A percentile compares a stretch with the other conserved stretches of the same genome.
Conservation (phyloP, 75 land plant species). For the Isoetes taiwanensis region DNA sequence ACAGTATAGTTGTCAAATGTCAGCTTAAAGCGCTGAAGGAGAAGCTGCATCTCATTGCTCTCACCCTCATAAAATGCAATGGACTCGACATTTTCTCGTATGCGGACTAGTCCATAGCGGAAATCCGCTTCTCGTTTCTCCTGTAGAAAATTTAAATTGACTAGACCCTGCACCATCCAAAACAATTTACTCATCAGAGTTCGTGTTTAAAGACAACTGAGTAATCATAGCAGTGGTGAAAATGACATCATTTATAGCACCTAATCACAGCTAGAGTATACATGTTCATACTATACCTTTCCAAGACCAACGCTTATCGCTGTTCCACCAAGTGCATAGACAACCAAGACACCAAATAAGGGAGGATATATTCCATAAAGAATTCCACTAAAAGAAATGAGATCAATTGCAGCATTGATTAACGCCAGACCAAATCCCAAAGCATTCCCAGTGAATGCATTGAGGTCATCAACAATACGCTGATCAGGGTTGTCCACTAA, state of each 20-base stretch:
- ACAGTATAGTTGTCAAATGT: slow-evolving; percentile 88
- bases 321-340: slow-evolving; percentile 91
- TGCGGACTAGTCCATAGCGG: slow-evolving; percentile 94
- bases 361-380: slow-evolving; percentile 93
- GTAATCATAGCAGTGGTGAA: too few relatives aligned
- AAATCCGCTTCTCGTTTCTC: slow-evolving; percentile 97
- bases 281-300: slow-evolving; percentile 61
- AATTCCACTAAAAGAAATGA: slow-evolving; percentile 93
- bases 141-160: slow-evolving; percentile 81
- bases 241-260: too few relatives aligned
- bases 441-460: slow-evolving; percentile 86
- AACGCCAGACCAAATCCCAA: slow-evolving; percentile 72
- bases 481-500: slow-evolving; percentile 97
- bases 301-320: slow-evolving; percentile 84
- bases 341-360: slow-evolving; percentile 67
- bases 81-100: slow-evolving; percentile 97
- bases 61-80: slow-evolving; percentile 98
- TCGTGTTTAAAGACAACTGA: too few relatives aligned
- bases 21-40: slow-evolving; percentile 61
- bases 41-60: slow-evolving; percentile 68
- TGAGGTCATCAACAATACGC: slow-evolving; percentile 90
- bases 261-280: too few relatives aligned
- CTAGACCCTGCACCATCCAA: slow-evolving; percentile 45
- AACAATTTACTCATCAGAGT: neutral
- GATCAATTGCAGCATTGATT: slow-evolving; percentile 77